A percentile compares a stretch with the other conserved stretches of the same genome.
Evolutionary conservation across 495 filamentous ascomycete species (phyloP).

Genomic region (Cercophora sp.): DNA sequence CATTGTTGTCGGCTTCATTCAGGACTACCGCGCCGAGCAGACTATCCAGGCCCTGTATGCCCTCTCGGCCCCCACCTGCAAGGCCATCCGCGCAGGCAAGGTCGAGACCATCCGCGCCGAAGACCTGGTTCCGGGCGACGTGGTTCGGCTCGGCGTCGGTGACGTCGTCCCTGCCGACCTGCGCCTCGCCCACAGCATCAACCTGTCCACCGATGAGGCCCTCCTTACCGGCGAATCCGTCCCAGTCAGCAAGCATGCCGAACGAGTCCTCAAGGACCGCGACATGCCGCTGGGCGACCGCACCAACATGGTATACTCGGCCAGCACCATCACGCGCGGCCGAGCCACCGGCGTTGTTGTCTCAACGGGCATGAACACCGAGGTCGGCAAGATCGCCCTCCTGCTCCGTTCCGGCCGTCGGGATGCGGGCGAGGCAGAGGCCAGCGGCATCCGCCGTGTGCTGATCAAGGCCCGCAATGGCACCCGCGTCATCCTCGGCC

Average conservation of each 20-base stretch:
- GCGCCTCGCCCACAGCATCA: conserved; percentile 72
- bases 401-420: conserved; percentile 51
- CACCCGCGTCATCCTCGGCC: conserved; percentile 47
- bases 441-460: conserved; percentile 18
- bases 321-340: conserved; percentile 62
- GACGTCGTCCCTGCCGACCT: conserved; percentile 78
- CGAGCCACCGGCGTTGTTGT: conserved; percentile 62
- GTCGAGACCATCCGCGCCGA: conserved; percentile 57
- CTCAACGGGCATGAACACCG: conserved; percentile 72
- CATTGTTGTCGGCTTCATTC: conserved; percentile 65
- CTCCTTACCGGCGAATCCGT: conserved; percentile 67
- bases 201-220: conserved; percentile 46
- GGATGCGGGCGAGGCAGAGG: conserved; percentile 52
- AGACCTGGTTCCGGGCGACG: conserved; percentile 73
- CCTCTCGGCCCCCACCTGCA: conserved; percentile 74
- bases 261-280: conserved; percentile 28
- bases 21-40: conserved; percentile 84
- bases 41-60: conserved; percentile 76
- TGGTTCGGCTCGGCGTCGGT: conserved; percentile 72
- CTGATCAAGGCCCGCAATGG: conserved; percentile 14
- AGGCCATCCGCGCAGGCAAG: conserved; percentile 65
- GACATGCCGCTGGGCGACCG: conserved; percentile 61
- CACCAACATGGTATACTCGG: conserved; percentile 65
- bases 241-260: conserved; percentile 36
- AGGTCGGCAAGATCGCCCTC: conserved; percentile 76